phyloP scores from a whole-genome alignment of 352 stramenopile species.

The Blastocystis sp. region DNA sequence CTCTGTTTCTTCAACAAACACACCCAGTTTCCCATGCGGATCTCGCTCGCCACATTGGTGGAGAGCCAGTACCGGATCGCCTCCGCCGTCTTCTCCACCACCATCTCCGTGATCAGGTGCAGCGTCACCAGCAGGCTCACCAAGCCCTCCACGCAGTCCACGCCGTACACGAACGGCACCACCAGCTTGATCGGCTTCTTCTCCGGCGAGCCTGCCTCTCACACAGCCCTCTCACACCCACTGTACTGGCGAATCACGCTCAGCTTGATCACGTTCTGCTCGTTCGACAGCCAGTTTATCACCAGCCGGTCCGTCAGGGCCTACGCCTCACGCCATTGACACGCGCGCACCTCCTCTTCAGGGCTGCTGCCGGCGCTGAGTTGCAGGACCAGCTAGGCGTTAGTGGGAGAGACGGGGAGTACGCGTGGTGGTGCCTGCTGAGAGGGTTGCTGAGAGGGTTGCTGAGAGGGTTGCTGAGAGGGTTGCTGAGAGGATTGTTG shows the following conservation, averaged over 20 bases:
- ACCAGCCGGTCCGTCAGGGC: not conserved
- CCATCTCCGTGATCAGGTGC: not conserved
- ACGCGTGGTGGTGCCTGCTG: not conserved
- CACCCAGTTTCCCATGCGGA: not conserved
- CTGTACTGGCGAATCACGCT: not conserved
- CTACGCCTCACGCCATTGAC: not conserved
- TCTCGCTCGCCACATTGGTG: not conserved
- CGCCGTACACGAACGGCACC: not conserved
- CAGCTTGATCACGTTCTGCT: not conserved
- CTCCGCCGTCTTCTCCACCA: not conserved
- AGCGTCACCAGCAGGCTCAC: not conserved
- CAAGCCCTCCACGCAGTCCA: not conserved
- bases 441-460: not conserved
- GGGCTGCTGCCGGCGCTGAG: no score
- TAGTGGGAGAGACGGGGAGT: not conserved
- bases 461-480: not conserved
- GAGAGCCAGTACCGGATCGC: not conserved
- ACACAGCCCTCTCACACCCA: not conserved
- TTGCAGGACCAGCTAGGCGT: not conserved
- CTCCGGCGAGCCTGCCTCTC: not conserved
- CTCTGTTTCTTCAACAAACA: not conserved
- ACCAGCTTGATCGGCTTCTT: not conserved
- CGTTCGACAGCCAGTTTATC: not conserved
- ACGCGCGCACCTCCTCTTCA: not conserved
- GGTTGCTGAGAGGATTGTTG: no score